These are phyloP conservation scores for Amanita exitialis DNA, from an alignment of 768 basidiomycete genomes.

Conservation along the genomic window DNA sequence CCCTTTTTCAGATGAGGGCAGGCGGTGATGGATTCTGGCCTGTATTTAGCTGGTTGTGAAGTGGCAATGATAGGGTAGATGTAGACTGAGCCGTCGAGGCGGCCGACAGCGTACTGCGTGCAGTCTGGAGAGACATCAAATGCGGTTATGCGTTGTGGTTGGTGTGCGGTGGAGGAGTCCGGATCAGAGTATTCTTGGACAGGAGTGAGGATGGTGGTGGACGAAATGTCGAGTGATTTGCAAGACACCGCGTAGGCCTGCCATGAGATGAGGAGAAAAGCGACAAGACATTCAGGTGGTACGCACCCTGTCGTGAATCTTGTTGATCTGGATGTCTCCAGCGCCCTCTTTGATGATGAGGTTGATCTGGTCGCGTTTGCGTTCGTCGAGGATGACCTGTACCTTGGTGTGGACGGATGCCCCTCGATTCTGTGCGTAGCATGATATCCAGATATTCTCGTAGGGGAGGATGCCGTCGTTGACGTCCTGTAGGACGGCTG, in stretches of 20 bases:
- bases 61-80: conserved; percentile 30
- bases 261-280: background rate
- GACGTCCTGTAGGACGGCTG: conserved; percentile 53
- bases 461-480: conserved; percentile 40
- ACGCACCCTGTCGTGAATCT: conserved; percentile 17
- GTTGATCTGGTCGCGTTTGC: conserved; percentile 36
- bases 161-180: conserved; percentile 30
- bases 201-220: conserved; percentile 40
- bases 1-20: conserved; percentile 19
- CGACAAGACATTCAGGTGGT: conserved; percentile 5
- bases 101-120: conserved; percentile 49
- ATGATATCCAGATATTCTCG: conserved; percentile 70
- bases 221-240: conserved; percentile 32
- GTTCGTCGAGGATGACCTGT: conserved; percentile 40
- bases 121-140: conserved; percentile 55
- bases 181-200: conserved; percentile 39
- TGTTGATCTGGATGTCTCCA: conserved; percentile 23
- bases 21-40: conserved; percentile 14
- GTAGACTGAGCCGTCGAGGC: conserved; percentile 47
- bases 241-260: conserved; percentile 37
- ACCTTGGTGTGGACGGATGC: conserved; percentile 60
- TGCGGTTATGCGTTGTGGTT: conserved; percentile 50
- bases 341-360: conserved; percentile 40
- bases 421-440: conserved; percentile 39
- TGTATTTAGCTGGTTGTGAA: conserved; percentile 11